Percentiles rank a stretch among this genome's conserved stretches.
phyloP scores from a whole-genome alignment of 163 green algal species.

The Dunaliella salina region DNA sequence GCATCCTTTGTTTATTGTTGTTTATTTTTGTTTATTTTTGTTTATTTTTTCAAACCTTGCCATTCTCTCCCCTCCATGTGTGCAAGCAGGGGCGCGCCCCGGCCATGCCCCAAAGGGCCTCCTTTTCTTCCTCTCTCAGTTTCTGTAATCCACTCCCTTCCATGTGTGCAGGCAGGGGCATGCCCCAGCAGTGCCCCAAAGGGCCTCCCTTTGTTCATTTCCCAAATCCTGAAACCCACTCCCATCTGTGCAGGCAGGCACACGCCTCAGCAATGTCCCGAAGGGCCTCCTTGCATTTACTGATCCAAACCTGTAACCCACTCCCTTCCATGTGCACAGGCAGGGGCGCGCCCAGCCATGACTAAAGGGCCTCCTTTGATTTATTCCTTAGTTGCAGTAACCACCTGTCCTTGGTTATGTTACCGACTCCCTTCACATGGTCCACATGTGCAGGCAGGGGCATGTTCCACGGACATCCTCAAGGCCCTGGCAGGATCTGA shows the following conservation, averaged over 20 bases:
- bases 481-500: conserved; percentile 15
- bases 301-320: conserved; percentile 18
- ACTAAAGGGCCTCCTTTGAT: background rate
- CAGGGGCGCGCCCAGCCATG: conserved; percentile 26
- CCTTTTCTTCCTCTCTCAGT: no score
- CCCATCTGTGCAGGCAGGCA: conserved; percentile 5
- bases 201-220: background rate
- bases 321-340: no score
- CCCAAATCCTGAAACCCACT: background rate
- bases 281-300: conserved; percentile 8
- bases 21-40: no score
- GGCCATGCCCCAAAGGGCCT: no score
- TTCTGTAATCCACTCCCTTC: no score
- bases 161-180: conserved; percentile 7
- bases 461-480: conserved; percentile 6
- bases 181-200: conserved; percentile 4
- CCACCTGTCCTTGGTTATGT: no score
- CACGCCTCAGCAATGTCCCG: conserved; percentile 2
- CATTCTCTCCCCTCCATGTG: no score
- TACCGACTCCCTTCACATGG: no score
- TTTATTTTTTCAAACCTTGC: no score
- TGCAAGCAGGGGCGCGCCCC: no score
- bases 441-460: conserved; percentile 5
- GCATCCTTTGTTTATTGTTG: no score
- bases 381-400: no score